These are phyloP conservation scores for Carex littledalei DNA, from an alignment of 176 grass and related monocot genomes.

Conservation along the genomic window DNA sequence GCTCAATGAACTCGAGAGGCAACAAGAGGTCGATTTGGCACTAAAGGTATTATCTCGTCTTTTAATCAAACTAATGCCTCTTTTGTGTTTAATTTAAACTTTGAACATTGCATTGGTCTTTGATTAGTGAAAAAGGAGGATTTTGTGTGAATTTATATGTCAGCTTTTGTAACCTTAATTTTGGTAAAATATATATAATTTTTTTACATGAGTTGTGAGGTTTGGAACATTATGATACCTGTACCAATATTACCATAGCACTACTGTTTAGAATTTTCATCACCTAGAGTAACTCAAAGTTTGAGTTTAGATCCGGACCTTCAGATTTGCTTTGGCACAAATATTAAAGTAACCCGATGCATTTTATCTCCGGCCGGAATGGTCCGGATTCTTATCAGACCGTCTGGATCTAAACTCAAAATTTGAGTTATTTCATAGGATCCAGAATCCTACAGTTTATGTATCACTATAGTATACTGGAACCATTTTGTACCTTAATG, in stretches of 20 bases:
- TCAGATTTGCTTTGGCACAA: too few species aligned
- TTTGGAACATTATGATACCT: neutral
- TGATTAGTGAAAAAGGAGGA: neutral
- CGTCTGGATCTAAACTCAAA: too few species aligned
- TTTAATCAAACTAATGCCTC: neutral
- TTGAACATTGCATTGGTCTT: neutral
- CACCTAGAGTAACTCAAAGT: too few species aligned
- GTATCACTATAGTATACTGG: neutral
- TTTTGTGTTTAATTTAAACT: neutral
- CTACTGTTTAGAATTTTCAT: neutral
- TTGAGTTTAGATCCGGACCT: too few species aligned
- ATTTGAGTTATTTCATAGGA: too few species aligned
- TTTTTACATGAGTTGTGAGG: too few species aligned
- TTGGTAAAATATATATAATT: neutral
- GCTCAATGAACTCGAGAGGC: conserved; percentile 72
- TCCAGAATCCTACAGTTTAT: neutral
- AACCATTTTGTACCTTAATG: neutral
- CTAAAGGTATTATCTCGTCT: conserved; percentile 42
- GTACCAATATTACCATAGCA: neutral
- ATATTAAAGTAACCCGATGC: too few species aligned
- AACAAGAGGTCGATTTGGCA: conserved; percentile 74
- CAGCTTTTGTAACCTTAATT: conserved; percentile 14
- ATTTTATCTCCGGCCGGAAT: too few species aligned
- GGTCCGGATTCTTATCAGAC: too few species aligned
- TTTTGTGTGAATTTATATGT: conserved; percentile 1